Conservation (phyloP, 2,329 filamentous ascomycete genomes). For the Paecilomyces formosus region DNA sequence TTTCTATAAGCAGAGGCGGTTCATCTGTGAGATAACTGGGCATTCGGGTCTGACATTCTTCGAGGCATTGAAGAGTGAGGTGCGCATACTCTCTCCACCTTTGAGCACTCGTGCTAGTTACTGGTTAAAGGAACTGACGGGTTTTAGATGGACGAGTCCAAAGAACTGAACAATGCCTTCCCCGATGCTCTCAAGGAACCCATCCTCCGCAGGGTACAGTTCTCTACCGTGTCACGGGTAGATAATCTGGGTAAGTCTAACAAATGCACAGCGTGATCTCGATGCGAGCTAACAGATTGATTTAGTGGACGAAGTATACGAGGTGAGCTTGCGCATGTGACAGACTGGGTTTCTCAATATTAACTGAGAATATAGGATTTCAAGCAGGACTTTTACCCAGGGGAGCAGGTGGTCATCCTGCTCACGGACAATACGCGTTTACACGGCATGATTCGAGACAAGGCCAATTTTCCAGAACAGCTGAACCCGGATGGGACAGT, state of each 20-base stretch:
- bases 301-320: slow-evolving; percentile 43
- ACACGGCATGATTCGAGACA: slow-evolving; percentile 74
- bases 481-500: slow-evolving; percentile 59
- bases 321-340: slow-evolving; percentile 27
- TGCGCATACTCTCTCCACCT: slow-evolving; percentile 41
- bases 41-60: slow-evolving; percentile 89
- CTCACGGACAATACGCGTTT: slow-evolving; percentile 61
- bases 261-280: too few species aligned
- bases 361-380: slow-evolving; percentile 51
- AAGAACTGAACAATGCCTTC: slow-evolving; percentile 85
- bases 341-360: slow-evolving; percentile 6
- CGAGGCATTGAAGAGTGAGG: slow-evolving; percentile 85
- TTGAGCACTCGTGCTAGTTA: slow-evolving; percentile 4
- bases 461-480: slow-evolving; percentile 63
- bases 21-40: slow-evolving; percentile 93
- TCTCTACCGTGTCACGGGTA: slow-evolving; percentile 79
- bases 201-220: slow-evolving; percentile 84
- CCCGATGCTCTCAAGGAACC: slow-evolving; percentile 87
- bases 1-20: slow-evolving; percentile 87
- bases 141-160: slow-evolving; percentile 63
- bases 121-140: slow-evolving; percentile 16
- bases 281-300: slow-evolving; percentile 11
- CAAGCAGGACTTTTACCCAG: slow-evolving; percentile 83
- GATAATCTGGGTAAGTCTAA: slow-evolving; percentile 60
- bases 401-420: slow-evolving; percentile 71